These are phyloP conservation scores for Penicillium sumatraense DNA, from an alignment of 2,329 filamentous ascomycete species.

Conservation along the genomic window DNA sequence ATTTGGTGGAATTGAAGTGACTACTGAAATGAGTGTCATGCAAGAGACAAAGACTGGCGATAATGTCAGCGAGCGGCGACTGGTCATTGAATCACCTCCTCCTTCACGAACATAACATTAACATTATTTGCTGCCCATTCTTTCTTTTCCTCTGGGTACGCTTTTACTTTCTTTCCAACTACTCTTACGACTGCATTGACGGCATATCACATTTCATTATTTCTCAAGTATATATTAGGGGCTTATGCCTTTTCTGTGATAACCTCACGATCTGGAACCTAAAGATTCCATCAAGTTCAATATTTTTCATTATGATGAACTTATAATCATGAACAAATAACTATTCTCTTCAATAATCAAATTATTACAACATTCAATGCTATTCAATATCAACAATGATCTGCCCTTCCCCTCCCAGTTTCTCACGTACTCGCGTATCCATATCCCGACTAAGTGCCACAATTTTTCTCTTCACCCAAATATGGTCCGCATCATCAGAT, in stretches of 20 bases:
- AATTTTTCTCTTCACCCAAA: constrained; percentile 37
- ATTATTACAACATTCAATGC: neutral
- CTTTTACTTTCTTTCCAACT: neutral
- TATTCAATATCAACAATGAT: constrained; percentile 29
- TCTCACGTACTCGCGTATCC: constrained; percentile 29
- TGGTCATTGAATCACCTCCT: constrained; percentile 25
- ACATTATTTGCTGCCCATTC: neutral
- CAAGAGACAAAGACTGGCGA: constrained; percentile 28
- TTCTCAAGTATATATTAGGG: neutral
- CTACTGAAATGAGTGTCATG: constrained; percentile 33
- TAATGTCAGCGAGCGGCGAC: constrained; percentile 24
- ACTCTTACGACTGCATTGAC: constrained; percentile 17
- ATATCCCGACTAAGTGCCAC: constrained; percentile 32
- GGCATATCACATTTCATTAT: constrained; percentile 1
- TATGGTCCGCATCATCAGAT: constrained; percentile 36
- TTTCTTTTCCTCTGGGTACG: neutral
- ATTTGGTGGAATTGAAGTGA: constrained; percentile 35
- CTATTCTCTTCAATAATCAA: neutral
- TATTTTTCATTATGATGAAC: neutral
- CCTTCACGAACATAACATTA: constrained; percentile 9
- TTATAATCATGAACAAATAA: neutral
- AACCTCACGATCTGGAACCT: too few species aligned
- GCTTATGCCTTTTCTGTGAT: too few species aligned
- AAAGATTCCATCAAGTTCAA: too few species aligned
- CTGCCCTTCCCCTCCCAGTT: constrained; percentile 36